Evolutionary conservation across 345 rosid species (phyloP).

Genomic region (Euphorbia lathyris): DNA sequence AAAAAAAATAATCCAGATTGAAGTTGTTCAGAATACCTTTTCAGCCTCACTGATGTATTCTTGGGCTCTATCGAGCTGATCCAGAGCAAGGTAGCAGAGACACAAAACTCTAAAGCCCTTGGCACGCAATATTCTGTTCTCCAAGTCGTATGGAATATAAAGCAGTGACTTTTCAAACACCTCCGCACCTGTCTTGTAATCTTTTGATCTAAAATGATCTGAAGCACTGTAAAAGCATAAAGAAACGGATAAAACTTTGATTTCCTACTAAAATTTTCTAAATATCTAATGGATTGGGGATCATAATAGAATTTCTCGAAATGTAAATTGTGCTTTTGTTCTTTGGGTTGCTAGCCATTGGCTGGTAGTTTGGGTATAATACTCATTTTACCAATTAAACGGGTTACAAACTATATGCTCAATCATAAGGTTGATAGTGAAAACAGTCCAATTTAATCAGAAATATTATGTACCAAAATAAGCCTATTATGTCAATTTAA

Average conservation of each 20-base stretch:
- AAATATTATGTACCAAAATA: not conserved
- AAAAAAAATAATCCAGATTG: constrained; percentile 14
- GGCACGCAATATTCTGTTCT: constrained; percentile 70
- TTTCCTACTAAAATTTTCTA: not conserved
- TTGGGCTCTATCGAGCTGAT: constrained; percentile 77
- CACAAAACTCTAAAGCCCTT: constrained; percentile 93
- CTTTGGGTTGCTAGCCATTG: not conserved
- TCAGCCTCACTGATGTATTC: constrained; percentile 88
- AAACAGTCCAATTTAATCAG: not conserved
- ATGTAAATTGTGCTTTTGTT: not conserved
- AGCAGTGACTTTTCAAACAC: constrained; percentile 95
- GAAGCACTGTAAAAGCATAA: constrained; percentile 61
- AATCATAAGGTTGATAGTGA: not conserved
- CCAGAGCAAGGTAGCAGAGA: constrained; percentile 83
- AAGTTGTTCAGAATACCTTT: constrained; percentile 46
- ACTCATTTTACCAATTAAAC: not conserved
- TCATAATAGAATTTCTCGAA: too few species aligned
- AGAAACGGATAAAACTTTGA: not conserved
- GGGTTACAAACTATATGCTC: not conserved
- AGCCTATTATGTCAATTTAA: not conserved
- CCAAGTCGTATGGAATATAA: constrained; percentile 65
- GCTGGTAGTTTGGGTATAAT: not conserved
- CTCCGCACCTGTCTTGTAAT: constrained; percentile 74
- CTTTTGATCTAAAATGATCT: constrained; percentile 66
- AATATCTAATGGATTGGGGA: too few species aligned